Base-by-base conservation (phyloP, 805 yeast species). In the Naumovozyma castellii region DNA sequence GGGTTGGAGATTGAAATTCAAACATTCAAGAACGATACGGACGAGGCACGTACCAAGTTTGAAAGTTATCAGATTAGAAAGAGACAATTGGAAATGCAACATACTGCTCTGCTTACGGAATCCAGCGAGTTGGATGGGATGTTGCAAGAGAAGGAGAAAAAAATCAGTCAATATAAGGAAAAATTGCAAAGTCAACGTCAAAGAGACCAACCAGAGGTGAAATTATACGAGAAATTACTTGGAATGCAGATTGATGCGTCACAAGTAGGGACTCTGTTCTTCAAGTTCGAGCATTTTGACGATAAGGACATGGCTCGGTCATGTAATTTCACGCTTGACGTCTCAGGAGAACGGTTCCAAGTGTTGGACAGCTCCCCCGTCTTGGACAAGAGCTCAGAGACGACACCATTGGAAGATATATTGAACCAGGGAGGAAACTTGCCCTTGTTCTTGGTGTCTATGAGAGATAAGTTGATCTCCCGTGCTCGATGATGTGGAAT, bases 171-270 rank as follows among this genome's bases (percentile, higher is more conserved):
- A 31, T 52, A 67, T 5, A 63, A 60, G 31, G 58, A 60, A 37
- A 56, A 61, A 29, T 51, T 75, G 28, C 55, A 57, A 15, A 44
- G 51, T 8, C 84, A 79, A 49, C 60, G 68, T 5, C 62, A 61
- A 20, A 62, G 61, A 32, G 76, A 77, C 42, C 59, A 62, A 13
- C 76, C 76, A 0, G 84, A 79, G 50, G 61, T 75, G 32, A 41
- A 59, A 14, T 63, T 69, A 32, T 75, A 70, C 57, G 83, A 79
- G 44, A 56, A 63, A 30, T 59, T 75, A 36, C 59, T 78, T 34
- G 85, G 86, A 1, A 52, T 80, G 41, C 61, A 62, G 28, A 68
- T 80, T 15, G 75, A 72, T 40, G 77, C 76, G 3, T 56, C 73
- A 1, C 57, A 61, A 15, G 69, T 67, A 5, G 75, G 71, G 39